Evolutionary conservation across 2,329 filamentous ascomycete species (phyloP).

Genomic region (Parastagonospora avenae): DNA sequence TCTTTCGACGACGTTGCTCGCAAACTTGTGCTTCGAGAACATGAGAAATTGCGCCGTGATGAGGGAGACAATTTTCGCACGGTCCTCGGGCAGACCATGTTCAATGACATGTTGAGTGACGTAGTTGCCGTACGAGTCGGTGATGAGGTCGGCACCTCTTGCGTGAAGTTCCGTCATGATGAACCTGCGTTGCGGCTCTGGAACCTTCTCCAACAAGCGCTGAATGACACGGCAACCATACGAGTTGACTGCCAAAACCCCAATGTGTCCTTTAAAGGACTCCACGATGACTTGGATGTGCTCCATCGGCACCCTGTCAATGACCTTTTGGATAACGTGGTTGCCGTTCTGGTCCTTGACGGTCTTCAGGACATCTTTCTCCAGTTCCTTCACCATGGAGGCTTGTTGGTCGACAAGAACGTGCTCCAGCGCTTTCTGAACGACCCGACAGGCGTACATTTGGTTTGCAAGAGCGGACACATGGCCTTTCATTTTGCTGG

Average conservation of each 20-base stretch:
- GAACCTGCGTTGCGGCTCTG: conserved; percentile 69
- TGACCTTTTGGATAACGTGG: conserved; percentile 93
- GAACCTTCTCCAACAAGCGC: conserved; percentile 83
- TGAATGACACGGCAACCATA: conserved; percentile 95
- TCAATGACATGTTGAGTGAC: conserved; percentile 91
- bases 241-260: conserved; percentile 73
- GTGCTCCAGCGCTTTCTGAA: conserved; percentile 93
- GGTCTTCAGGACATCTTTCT: conserved; percentile 74
- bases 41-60: conserved; percentile 73
- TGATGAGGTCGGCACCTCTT: conserved; percentile 73
- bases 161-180: conserved; percentile 81
- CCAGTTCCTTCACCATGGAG: conserved; percentile 80
- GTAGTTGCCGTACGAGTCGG: conserved; percentile 93
- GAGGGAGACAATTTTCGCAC: conserved; percentile 71
- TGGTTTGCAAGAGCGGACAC: conserved; percentile 80
- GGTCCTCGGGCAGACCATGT: conserved; percentile 75
- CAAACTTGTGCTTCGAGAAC: conserved; percentile 93
- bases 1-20: conserved; percentile 96
- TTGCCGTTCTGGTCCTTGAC: conserved; percentile 92
- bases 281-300: conserved; percentile 86
- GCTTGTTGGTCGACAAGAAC: conserved; percentile 91
- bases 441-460: conserved; percentile 93
- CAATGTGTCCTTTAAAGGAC: conserved; percentile 76
- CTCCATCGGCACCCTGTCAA: conserved; percentile 76
- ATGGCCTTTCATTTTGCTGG: conserved; percentile 84